Evolutionary conservation across 2,329 filamentous ascomycete species (phyloP), one percentile per base, ranked within the genome.

Genomic region (Grosmannia huntii): DNA sequence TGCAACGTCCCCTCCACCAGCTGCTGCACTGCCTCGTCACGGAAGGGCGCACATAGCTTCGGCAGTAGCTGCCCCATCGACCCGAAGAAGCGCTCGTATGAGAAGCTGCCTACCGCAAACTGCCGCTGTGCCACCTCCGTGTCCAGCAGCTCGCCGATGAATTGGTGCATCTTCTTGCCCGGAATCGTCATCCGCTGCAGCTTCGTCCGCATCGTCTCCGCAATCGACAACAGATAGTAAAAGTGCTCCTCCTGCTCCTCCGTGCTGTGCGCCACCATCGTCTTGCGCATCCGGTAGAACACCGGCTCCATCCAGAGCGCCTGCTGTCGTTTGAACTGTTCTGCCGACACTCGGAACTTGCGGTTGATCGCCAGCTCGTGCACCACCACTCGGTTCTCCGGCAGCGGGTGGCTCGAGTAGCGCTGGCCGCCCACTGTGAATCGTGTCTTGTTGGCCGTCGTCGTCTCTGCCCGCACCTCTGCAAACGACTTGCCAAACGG

Each of bases 301-400:
- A 81, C 66, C 0, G 79, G 77, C 19, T 70, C 71, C 53, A 79
- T 72, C 10, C 75, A 66, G 14, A 72, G 69, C 48, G 75, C 75
- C 62, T 80, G 79, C 68, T 76, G 83, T 71, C 77, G 82, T 68
- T 75, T 77, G 69, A 75, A 83, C 60, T 83, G 77, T 54, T 81
- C 76, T 1, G 76, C 72, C 3, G 87, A 84, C 52, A 92, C 84
- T 54, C 85, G 82, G 67, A 86, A 92, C 64, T 90, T 84, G 64
- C 83, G 85, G 69, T 92, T 87, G 63, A 94, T 86, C 10, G 87
- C 85, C 51, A 94, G 73, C 71, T 92, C 89, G 67, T 92, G 89
- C 0, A 90, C 84, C 19, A 92, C 75, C 12, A 87, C 73, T 28
- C 89, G 79, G 65, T 92, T 94, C 60, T 85, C 80, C 0, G 87